These are phyloP conservation scores for Tuber umbilicatum DNA, from an alignment of 495 filamentous ascomycete genomes.

Conservation along the genomic window DNA sequence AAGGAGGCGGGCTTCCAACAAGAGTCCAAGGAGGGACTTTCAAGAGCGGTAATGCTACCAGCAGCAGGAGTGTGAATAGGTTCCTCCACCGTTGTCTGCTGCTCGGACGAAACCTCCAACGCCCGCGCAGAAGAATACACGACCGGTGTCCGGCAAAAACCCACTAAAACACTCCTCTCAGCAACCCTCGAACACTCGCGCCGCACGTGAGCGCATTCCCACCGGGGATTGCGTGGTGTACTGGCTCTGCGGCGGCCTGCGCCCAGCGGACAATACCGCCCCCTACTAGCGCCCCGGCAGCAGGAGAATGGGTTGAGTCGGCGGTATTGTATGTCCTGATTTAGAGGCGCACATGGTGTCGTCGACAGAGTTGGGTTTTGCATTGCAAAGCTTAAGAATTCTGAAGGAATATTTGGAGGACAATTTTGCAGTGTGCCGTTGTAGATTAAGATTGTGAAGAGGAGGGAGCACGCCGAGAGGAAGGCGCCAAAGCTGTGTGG, in stretches of 20 bases:
- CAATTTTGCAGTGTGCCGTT: slow-evolving; percentile 71
- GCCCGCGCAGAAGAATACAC: slow-evolving; percentile 66
- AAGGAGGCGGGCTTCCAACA: not conserved
- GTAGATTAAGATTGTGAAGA: slow-evolving; percentile 63
- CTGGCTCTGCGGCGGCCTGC: slow-evolving; percentile 85
- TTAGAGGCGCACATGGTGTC: slow-evolving; percentile 72
- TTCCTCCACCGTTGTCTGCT: no score
- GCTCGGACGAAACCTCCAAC: slow-evolving; percentile 78
- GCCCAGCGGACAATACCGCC: slow-evolving; percentile 66
- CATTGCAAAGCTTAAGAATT: slow-evolving; percentile 59
- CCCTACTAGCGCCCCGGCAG: slow-evolving; percentile 56
- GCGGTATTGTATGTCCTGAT: slow-evolving; percentile 82
- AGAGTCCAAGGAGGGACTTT: not conserved
- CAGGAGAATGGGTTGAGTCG: slow-evolving; percentile 52
- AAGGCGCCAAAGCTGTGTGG: slow-evolving; percentile 64
- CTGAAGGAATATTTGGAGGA: slow-evolving; percentile 59
- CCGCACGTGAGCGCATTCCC: slow-evolving; percentile 46
- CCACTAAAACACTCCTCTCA: slow-evolving; percentile 57
- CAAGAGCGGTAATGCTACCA: not conserved
- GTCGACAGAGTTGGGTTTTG: slow-evolving; percentile 71
- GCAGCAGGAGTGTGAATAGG: not conserved
- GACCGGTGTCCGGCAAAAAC: slow-evolving; percentile 57
- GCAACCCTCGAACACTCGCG: slow-evolving; percentile 51
- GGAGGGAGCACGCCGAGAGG: slow-evolving; percentile 55
- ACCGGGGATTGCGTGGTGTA: slow-evolving; percentile 66